Base-by-base conservation (phyloP, 1,139 yeast species). In the Scheffersomyces quercinus region DNA sequence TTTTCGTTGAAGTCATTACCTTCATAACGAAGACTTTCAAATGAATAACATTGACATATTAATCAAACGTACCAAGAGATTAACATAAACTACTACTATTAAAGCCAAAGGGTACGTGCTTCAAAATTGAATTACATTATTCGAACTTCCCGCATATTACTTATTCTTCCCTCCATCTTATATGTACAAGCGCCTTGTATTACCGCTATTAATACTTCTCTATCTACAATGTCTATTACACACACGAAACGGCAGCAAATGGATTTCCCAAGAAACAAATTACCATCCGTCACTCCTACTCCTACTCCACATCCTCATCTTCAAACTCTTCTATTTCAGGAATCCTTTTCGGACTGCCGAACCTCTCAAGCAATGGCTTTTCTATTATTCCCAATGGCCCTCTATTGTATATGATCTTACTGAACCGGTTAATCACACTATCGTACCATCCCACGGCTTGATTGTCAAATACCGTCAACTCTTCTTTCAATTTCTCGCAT, bases 361-460 rank as follows among this genome's bases (percentile, higher is more conserved):
- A 67, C 40, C 79, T 56, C 47, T 73, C 79, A 13, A 56, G 51
- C 32, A 74, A 52, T 1, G 70, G 71, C 53, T 72, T 73, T 45
- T 70, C 76, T 14, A 74, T 53, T 15, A 74, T 60, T 3, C 78
- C 79, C 38, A 74, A 56, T 1, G 79, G 79, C 0, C 79, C 79
- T 40, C 58, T 60, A 41, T 62, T 55, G 52, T 73, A 73, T 28
- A 74, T 67, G 41, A 73, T 70, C 46, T 63, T 68, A 43, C 75
- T 65, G 52, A 70, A 66, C 34, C 73, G 56, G 42, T 59, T 62
- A 16, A 72, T 56, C 16, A 66, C 50, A 16, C 60, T 56, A 36
- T 68, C 71, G 51, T 73, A 72, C 76, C 76, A 72, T 4, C 60
- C 49, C 35, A 10, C 24, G 1, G n/a, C 13, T 3, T 43, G 43